phyloP scores from a whole-genome alignment of 306 rosid genomes.

The Arachis hypogaea region DNA sequence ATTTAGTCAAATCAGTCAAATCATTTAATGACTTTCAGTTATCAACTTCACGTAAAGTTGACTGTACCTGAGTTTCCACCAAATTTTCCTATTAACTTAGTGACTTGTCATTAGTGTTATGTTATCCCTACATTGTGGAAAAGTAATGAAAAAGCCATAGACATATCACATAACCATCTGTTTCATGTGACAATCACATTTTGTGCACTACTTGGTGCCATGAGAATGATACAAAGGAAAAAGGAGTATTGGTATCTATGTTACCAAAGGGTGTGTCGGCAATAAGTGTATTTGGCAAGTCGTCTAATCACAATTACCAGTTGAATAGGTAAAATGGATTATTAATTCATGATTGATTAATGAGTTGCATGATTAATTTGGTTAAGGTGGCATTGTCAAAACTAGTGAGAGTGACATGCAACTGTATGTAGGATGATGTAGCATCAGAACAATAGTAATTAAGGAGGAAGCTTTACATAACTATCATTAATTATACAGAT shows the following conservation, averaged over 20 bases:
- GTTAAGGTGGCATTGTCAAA: not conserved
- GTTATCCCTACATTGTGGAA: conserved; percentile 2
- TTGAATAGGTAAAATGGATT: not conserved
- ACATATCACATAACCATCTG: conserved; percentile 5
- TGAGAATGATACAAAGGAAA: conserved; percentile 16
- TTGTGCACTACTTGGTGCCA: not conserved
- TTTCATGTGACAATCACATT: not conserved
- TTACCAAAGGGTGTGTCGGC: conserved; percentile 26
- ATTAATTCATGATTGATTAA: not conserved
- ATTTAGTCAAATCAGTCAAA: too few species aligned
- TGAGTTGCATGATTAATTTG: conserved; percentile 26
- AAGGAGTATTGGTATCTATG: too few species aligned
- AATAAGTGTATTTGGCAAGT: conserved; percentile 28
- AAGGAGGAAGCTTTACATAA: conserved; percentile 18
- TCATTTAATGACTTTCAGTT: too few species aligned
- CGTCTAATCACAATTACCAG: conserved; percentile 21
- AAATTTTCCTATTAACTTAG: too few species aligned
- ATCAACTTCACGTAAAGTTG: too few species aligned
- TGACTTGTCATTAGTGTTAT: too few species aligned
- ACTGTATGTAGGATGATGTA: conserved; percentile 16
- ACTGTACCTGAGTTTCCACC: too few species aligned
- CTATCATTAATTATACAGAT: not conserved
- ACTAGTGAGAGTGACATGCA: conserved; percentile 40
- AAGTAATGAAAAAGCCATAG: conserved; percentile 24
- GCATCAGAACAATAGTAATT: not conserved